These are phyloP conservation scores for Pestalotiopsis sp. DNA, from an alignment of 2,329 filamentous ascomycete genomes.

Conservation along the genomic window DNA sequence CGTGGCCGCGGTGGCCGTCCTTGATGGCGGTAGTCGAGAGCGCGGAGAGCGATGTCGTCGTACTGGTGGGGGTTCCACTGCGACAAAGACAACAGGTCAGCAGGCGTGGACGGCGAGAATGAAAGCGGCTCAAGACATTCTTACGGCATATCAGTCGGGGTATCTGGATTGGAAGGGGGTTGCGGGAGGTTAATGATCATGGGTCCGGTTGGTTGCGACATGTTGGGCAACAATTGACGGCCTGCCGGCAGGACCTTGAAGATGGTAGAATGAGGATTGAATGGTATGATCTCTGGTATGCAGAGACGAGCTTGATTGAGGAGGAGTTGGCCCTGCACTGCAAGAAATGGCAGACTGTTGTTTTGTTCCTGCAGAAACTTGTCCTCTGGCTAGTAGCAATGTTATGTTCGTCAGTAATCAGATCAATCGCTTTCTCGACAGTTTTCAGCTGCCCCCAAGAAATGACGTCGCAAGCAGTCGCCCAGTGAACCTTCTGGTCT, in stretches of 20 bases:
- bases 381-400: neutral
- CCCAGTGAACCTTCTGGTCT: neutral
- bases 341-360: neutral
- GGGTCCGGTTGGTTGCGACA: conserved; percentile 46
- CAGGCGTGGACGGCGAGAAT: conserved; percentile 14
- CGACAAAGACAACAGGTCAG: conserved; percentile 19
- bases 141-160: conserved; percentile 88
- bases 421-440: neutral
- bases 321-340: neutral
- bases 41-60: conserved; percentile 87
- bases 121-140: conserved; percentile 34
- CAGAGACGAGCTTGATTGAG: neutral
- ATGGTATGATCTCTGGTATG: neutral
- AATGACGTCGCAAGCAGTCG: conserved; percentile 8
- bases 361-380: neutral
- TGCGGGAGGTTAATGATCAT: conserved; percentile 85
- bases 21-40: conserved; percentile 95
- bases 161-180: conserved; percentile 79
- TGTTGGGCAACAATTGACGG: conserved; percentile 17
- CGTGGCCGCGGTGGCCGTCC: conserved; percentile 87
- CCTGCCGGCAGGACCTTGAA: neutral
- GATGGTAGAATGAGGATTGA: neutral
- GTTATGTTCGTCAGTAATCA: neutral
- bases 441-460: conserved; percentile 4
- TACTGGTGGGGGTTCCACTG: conserved; percentile 90